Conservation (phyloP, 495 filamentous ascomycete genomes). For the Neurospora pannonica region DNA sequence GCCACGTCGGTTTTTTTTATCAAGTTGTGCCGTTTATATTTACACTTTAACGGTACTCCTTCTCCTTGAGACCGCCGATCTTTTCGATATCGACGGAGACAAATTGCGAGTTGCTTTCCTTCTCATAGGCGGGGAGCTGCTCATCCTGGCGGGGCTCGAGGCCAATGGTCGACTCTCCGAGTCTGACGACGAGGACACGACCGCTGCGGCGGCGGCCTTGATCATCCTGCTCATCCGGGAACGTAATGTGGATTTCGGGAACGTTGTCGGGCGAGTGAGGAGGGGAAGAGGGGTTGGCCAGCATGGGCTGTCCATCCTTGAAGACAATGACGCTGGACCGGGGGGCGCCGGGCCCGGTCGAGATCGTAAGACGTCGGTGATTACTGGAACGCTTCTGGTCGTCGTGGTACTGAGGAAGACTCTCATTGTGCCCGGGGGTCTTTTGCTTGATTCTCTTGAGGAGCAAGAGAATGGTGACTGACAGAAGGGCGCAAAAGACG, state of each 20-base stretch:
- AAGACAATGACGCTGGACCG: conserved; percentile 66
- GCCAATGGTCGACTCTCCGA: conserved; percentile 80
- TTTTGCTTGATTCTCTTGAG: conserved; percentile 49
- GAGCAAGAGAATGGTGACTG: conserved; percentile 57
- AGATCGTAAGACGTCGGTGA: conserved; percentile 38
- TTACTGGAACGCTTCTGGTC: conserved; percentile 31
- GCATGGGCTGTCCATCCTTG: conserved; percentile 59
- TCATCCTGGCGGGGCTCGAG: conserved; percentile 79
- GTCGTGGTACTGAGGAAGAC: conserved; percentile 48
- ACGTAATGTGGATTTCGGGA: conserved; percentile 95
- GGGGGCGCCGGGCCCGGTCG: conserved; percentile 55
- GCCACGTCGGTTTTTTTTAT: not conserved
- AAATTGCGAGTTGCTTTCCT: conserved; percentile 65
- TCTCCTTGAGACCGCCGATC: conserved; percentile 92
- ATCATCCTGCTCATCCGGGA: conserved; percentile 91
- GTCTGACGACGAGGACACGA: conserved; percentile 81
- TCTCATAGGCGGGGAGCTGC: conserved; percentile 76
- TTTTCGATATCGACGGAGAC: conserved; percentile 88
- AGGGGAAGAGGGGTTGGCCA: conserved; percentile 62
- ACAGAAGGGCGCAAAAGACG: conserved; percentile 54
- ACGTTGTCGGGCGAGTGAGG: conserved; percentile 69
- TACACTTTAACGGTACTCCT: conserved; percentile 40
- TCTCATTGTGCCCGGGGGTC: conserved; percentile 24
- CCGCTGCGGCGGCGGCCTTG: conserved; percentile 76
- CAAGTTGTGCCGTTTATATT: not conserved